phyloP scores from a whole-genome alignment of 169 alveolate species.

The Plasmodium fragile region DNA sequence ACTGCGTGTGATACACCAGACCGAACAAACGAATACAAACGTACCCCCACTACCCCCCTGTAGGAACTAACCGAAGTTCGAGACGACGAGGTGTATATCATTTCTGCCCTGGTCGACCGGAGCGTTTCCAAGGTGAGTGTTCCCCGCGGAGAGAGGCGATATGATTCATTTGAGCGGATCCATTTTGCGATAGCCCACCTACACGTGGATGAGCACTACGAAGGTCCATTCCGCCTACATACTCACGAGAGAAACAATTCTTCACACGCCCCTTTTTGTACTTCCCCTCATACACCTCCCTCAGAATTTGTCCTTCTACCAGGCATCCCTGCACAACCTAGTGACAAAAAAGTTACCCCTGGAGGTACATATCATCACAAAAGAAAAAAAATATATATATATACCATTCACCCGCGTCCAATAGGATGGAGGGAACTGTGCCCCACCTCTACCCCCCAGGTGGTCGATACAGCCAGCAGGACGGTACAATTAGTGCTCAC shows the following conservation, averaged over 20 bases:
- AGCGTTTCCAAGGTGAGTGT: constrained; percentile 77
- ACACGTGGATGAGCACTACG: background rate
- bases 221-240: no score
- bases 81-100: constrained; percentile 78
- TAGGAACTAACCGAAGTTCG: constrained; percentile 78
- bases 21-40: background rate
- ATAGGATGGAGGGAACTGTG: no score
- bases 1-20: background rate
- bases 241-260: background rate
- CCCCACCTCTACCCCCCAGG: background rate
- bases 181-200: background rate
- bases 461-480: background rate
- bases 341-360: constrained; percentile 77
- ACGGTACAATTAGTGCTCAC: background rate
- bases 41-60: background rate
- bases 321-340: constrained; percentile 76
- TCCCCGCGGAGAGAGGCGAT: background rate
- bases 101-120: constrained; percentile 81
- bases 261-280: background rate
- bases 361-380: constrained; percentile 6
- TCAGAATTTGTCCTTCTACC: constrained; percentile 65
- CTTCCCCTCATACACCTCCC: background rate
- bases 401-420: background rate
- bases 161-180: background rate
- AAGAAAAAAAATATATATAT: constrained; percentile 30